Evolutionary conservation across 768 basidiomycete genomes (phyloP), one percentile per base, ranked within the genome.

Genomic region (Pluteus cervinus): DNA sequence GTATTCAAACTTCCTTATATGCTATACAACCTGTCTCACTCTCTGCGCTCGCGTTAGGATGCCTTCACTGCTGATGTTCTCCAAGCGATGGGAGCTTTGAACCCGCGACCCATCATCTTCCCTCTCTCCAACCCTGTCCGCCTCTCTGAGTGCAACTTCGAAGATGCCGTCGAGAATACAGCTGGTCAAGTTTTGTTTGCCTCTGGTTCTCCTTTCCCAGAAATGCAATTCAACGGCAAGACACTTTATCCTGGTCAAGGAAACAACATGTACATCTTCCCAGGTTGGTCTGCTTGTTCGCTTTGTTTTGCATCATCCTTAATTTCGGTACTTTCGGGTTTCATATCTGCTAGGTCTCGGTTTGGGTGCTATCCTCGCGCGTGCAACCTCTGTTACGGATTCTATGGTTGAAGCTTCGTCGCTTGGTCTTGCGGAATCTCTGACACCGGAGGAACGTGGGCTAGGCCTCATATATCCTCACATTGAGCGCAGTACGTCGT

Each of bases 261-360:
- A 18, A 96, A 94, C 58, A 97, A 94, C 60, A 91, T 92, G 87
- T 86, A 85, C 57, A 83, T 85, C 51, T 82, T 82, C 69, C 79
- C 79, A 33, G 75, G 78, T 76, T 24, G 17, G 53, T 47, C 39
- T 41, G n/a, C 25, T 40, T 26, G 24, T 30, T 32, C 35, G 18
- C 12, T 30, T 7, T 18, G 28, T 18, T 23, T 24, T 21, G 23
- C n/a, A 41, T 29, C 15, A 16, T 29, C 1, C 10, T 7, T 18
- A 15, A 41, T 48, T 22, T 37, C 50, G 41, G 52, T 57, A 57
- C 7, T 39, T 45, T 29, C 40, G 32, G 33, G 16, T 34, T 24
- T 33, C 21, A 43, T 51, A 57, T 45, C 63, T 54, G 51, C 47
- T 55, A 65, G 82, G 86, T 29, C 65, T 89, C 43, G 91, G 88